Conservation (phyloP, 2,329 filamentous ascomycete species). For the Hymenoscyphus fructigenus region DNA sequence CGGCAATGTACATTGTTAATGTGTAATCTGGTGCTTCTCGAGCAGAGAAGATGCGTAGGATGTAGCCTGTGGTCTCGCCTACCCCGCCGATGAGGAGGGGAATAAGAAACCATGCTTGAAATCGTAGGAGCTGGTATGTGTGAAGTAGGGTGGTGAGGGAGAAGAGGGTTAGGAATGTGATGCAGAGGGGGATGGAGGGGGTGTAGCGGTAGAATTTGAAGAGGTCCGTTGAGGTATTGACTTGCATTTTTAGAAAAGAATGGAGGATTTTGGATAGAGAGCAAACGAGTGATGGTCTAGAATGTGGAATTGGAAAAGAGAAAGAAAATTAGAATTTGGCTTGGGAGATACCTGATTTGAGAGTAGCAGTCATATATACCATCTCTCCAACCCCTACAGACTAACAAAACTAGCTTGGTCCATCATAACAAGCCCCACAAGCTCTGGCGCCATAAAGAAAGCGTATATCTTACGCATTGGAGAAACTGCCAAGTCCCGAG, state of each 20-base stretch:
- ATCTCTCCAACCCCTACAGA: background rate
- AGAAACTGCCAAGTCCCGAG: too few relatives aligned
- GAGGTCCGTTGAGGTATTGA: background rate
- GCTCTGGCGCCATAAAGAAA: background rate
- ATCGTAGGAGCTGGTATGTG: too few relatives aligned
- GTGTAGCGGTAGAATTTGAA: constrained; percentile 45
- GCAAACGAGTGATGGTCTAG: background rate
- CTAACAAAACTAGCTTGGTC: too few relatives aligned
- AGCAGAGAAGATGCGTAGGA: constrained; percentile 29
- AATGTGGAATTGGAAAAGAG: background rate
- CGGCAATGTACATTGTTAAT: constrained; percentile 36
- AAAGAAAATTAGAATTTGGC: background rate
- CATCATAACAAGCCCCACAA: too few relatives aligned
- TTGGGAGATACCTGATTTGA: background rate
- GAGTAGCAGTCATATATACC: background rate
- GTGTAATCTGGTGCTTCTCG: constrained; percentile 26
- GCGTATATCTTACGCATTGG: too few relatives aligned
- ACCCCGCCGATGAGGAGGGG: constrained; percentile 3
- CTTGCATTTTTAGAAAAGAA: too few relatives aligned
- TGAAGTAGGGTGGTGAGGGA: too few relatives aligned
- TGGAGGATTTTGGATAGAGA: background rate
- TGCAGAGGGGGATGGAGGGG: constrained; percentile 44
- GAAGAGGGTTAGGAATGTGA: constrained; percentile 43
- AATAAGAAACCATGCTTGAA: background rate
- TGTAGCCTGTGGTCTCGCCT: constrained; percentile 41